Evolutionary conservation across 2,329 filamentous ascomycete genomes (phyloP).

Genomic region (Trichoderma aggressivum): DNA sequence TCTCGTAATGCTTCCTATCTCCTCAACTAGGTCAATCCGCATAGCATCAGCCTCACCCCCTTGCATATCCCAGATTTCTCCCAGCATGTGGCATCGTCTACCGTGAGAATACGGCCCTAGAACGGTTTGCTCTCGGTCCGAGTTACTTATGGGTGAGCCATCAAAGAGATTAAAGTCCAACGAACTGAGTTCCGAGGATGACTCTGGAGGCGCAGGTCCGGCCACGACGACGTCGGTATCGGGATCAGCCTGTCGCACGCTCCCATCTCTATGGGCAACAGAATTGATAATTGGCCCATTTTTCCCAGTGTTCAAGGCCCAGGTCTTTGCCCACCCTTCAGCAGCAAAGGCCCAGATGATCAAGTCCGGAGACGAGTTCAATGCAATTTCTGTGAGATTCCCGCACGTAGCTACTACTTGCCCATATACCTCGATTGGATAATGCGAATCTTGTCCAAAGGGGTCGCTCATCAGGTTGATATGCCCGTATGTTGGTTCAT

Average conservation of each 20-base stretch:
- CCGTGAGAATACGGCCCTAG: background rate
- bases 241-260: conserved; percentile 31
- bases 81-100: background rate
- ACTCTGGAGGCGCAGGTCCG: background rate
- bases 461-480: conserved; percentile 23
- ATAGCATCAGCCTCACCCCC: conserved; percentile 25
- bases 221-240: conserved; percentile 33
- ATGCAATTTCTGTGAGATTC: conserved; percentile 32
- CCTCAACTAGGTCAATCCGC: conserved; percentile 34
- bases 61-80: conserved; percentile 15
- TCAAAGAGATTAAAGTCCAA: conserved; percentile 16
- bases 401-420: conserved; percentile 32
- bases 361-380: conserved; percentile 34
- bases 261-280: conserved; percentile 31
- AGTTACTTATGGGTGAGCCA: background rate
- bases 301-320: conserved; percentile 30
- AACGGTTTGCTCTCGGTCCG: background rate
- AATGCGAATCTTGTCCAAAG: conserved; percentile 21
- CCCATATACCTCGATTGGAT: conserved; percentile 32
- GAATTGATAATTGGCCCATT: conserved; percentile 21
- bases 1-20: conserved; percentile 35
- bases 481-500: conserved; percentile 23
- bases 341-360: conserved; percentile 35
- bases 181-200: background rate
- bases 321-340: conserved; percentile 34